These are phyloP conservation scores for Tuber calosporum DNA, from an alignment of 495 filamentous ascomycete species.

Conservation along the genomic window DNA sequence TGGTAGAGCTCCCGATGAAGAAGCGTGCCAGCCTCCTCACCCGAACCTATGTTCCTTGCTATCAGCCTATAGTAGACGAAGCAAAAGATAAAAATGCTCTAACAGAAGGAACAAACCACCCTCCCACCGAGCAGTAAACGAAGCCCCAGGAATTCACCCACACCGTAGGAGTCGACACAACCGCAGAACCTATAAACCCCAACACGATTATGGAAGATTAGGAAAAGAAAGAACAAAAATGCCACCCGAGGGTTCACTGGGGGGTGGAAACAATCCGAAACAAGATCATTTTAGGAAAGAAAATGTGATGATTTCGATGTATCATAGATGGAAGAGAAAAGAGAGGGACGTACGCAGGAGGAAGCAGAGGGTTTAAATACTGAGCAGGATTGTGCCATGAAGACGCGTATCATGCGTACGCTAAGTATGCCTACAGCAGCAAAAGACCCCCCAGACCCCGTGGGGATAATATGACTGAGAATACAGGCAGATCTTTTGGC, in stretches of 20 bases:
- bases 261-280: not conserved
- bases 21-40: not conserved
- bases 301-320: not conserved
- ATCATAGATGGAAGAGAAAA: not conserved
- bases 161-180: not conserved
- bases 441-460: not conserved
- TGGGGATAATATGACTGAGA: too few species aligned
- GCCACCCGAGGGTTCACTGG: not conserved
- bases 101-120: not conserved
- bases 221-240: not conserved
- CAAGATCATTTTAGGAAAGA: not conserved
- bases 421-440: not conserved
- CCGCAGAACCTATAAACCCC: not conserved
- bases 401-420: too few species aligned
- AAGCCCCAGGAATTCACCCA: not conserved
- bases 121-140: not conserved
- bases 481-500: too few species aligned
- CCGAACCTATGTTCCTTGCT: not conserved
- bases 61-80: not conserved
- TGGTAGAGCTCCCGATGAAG: not conserved
- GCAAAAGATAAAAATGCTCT: not conserved
- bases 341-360: not conserved
- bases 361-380: not conserved
- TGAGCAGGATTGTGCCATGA: not conserved
- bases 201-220: not conserved